Evolutionary conservation across 306 rosid species (phyloP).

Genomic region (Heteromeles arbutifolia): DNA sequence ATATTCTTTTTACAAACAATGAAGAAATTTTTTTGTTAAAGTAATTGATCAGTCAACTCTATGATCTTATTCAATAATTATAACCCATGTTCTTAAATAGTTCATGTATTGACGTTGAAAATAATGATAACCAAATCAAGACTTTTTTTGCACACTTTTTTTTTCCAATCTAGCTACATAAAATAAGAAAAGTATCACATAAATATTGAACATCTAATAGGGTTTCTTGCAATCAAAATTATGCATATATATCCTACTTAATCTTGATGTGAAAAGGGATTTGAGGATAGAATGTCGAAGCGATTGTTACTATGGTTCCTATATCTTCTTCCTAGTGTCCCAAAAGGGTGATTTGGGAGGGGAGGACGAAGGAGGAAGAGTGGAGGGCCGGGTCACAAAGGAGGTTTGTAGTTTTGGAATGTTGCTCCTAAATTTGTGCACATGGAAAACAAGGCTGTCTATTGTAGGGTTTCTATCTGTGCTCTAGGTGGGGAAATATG

Average conservation of each 20-base stretch:
- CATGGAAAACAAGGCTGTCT: constrained; percentile 98
- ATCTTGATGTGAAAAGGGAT: not conserved
- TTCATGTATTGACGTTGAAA: not conserved
- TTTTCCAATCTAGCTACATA: constrained; percentile 2
- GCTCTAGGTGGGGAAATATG: constrained; percentile 87
- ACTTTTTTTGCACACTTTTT: not conserved
- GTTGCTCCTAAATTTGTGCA: constrained; percentile 88
- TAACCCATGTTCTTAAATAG: constrained; percentile 4
- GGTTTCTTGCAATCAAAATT: not conserved
- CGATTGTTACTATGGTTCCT: constrained; percentile 1
- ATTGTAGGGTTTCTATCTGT: constrained; percentile 54
- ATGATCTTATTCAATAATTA: not conserved
- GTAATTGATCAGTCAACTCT: not conserved
- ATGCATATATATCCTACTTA: not conserved
- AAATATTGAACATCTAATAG: not conserved
- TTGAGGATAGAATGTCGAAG: constrained; percentile 21
- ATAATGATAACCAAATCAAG: constrained; percentile 8
- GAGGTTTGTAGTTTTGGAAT: constrained; percentile 83
- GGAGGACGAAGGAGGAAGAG: constrained; percentile 8
- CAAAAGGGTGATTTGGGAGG: constrained; percentile 34
- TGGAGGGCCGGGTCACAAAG: constrained; percentile 36
- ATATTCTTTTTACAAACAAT: not conserved
- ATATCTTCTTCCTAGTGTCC: constrained; percentile 22
- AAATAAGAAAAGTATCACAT: not conserved
- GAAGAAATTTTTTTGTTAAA: not conserved